phyloP scores from a whole-genome alignment of 306 rosid species.

The Dalbergia cochinchinensis region DNA sequence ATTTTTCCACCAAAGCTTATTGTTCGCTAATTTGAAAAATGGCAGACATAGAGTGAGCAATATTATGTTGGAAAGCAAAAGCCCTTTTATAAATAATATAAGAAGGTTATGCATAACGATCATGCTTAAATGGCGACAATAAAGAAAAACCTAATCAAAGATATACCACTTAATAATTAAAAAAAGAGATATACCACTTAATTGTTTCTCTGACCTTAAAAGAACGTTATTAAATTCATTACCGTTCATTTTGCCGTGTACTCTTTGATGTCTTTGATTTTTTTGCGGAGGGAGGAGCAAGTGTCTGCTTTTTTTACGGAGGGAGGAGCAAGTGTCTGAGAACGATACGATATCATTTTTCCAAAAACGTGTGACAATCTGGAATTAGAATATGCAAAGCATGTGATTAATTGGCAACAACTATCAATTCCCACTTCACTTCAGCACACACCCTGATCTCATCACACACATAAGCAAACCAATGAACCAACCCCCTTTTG shows the following conservation, averaged over 20 bases:
- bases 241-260: neutral
- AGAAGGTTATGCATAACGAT: no score
- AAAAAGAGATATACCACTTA: neutral
- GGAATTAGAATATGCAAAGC: constrained; percentile 32
- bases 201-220: neutral
- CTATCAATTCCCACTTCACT: neutral
- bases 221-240: neutral
- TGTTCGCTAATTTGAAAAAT: no score
- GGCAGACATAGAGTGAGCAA: no score
- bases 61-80: no score
- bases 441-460: neutral
- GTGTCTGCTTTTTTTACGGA: neutral
- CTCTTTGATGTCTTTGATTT: neutral
- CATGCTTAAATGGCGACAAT: no score
- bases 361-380: constrained; percentile 42
- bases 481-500: neutral
- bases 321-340: neutral
- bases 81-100: no score
- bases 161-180: no score
- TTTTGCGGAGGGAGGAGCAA: neutral
- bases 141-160: no score
- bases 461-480: neutral
- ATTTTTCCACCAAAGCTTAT: no score
- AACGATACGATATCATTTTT: neutral
- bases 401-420: neutral